Evolutionary conservation across 2,329 filamentous ascomycete species (phyloP).

Genomic region (Monilinia polystroma): DNA sequence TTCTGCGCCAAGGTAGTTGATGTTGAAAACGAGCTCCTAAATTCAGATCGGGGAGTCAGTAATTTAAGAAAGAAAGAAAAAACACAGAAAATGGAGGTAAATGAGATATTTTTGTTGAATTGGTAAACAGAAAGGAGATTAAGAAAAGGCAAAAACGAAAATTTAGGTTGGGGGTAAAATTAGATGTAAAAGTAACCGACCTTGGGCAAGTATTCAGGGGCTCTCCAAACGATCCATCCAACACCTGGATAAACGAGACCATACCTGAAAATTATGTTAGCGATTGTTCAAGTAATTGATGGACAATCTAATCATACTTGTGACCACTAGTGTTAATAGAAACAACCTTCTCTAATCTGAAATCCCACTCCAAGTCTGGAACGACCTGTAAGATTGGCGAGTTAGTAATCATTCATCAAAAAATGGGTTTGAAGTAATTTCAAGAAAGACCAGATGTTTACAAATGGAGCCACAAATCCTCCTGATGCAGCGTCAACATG

Average conservation of each 20-base stretch:
- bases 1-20: conserved; percentile 96
- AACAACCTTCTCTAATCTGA: conserved; percentile 81
- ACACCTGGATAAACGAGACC: conserved; percentile 83
- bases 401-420: not conserved
- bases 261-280: conserved; percentile 44
- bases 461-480: conserved; percentile 91
- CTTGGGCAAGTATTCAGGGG: conserved; percentile 73
- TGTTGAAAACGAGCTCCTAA: conserved; percentile 90
- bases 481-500: conserved; percentile 92
- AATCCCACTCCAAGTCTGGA: conserved; percentile 86
- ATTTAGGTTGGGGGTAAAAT: too few relatives aligned
- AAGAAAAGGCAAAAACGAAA: too few relatives aligned
- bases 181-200: too few relatives aligned
- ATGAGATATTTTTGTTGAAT: too few relatives aligned
- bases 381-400: conserved; percentile 43
- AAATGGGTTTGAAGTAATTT: too few relatives aligned
- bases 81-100: too few relatives aligned
- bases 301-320: conserved; percentile 59
- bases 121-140: too few relatives aligned
- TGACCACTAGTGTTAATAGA: conserved; percentile 95
- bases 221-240: conserved; percentile 90
- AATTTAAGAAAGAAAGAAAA: too few relatives aligned
- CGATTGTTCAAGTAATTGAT: not conserved
- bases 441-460: too few relatives aligned
- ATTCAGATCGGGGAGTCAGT: too few relatives aligned